Conservation (phyloP, 2,329 filamentous ascomycete genomes). For the Microcyclosporella mali region DNA sequence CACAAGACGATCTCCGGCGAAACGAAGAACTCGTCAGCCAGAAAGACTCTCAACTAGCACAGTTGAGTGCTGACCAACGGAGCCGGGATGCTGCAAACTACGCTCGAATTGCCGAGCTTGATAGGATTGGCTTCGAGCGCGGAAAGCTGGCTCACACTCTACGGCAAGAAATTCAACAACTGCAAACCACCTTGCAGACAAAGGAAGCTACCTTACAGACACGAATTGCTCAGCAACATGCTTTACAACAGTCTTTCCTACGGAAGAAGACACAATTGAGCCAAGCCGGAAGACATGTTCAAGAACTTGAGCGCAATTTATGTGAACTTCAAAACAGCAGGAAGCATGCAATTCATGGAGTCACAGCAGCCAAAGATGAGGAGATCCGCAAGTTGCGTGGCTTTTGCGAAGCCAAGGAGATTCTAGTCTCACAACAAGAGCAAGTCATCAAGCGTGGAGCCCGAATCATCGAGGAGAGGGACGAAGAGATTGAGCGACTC, state of each 20-base stretch:
- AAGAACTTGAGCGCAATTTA: conserved; percentile 8
- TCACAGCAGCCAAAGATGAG: conserved; percentile 10
- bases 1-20: conserved; percentile 11
- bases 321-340: conserved; percentile 5
- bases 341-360: conserved; percentile 14
- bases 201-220: conserved; percentile 8
- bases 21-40: conserved; percentile 10
- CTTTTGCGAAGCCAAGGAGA: conserved; percentile 24
- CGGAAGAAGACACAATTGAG: conserved; percentile 10
- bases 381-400: conserved; percentile 17
- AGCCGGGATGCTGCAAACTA: background rate
- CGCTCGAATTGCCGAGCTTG: conserved; percentile 6
- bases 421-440: conserved; percentile 20
- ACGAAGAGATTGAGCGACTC: conserved; percentile 19
- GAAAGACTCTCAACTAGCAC: conserved; percentile 9
- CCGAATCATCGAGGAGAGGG: conserved; percentile 16
- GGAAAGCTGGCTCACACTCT: conserved; percentile 6
- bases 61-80: conserved; percentile 2
- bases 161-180: conserved; percentile 4
- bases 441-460: conserved; percentile 22
- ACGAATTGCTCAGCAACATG: conserved; percentile 7
- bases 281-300: conserved; percentile 8
- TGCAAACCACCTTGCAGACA: conserved; percentile 3
- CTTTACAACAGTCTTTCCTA: conserved; percentile 7
- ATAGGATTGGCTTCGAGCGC: conserved; percentile 6